A percentile compares a stretch with the other conserved stretches of the same genome.
Conservation (phyloP, 768 basidiomycete species). For the Terana coerulea region DNA sequence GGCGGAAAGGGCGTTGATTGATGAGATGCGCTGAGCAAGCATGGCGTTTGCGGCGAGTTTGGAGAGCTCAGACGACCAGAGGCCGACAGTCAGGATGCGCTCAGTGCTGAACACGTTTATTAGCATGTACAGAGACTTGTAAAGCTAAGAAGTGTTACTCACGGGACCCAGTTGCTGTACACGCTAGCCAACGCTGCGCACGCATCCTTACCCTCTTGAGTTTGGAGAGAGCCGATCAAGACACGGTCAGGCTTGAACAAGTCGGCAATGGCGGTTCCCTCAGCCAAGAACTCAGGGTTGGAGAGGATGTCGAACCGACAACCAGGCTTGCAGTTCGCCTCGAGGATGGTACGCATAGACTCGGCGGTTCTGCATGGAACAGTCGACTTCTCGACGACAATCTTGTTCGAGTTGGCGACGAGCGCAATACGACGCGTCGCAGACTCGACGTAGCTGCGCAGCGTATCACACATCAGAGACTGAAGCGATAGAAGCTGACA, state of each 20-base stretch:
- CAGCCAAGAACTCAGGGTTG: slow-evolving; percentile 98
- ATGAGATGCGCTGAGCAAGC: slow-evolving; percentile 99
- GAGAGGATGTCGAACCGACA: slow-evolving; percentile 97
- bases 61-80: slow-evolving; percentile 98
- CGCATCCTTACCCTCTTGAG: slow-evolving; percentile 78
- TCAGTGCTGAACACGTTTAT: slow-evolving; percentile 43
- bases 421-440: slow-evolving; percentile 95
- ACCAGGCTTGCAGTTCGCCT: slow-evolving; percentile 92
- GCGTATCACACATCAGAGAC: background rate
- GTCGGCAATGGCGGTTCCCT: slow-evolving; percentile 93
- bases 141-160: slow-evolving; percentile 31
- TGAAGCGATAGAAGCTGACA: background rate
- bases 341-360: slow-evolving; percentile 98
- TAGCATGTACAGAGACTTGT: background rate
- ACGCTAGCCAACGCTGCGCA: slow-evolving; percentile 73
- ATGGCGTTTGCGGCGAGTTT: slow-evolving; percentile 99
- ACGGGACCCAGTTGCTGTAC: slow-evolving; percentile 97
- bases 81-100: slow-evolving; percentile 86
- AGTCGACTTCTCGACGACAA: slow-evolving; percentile 99
- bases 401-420: slow-evolving; percentile 88
- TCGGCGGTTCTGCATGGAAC: slow-evolving; percentile 98
- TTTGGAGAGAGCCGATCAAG: slow-evolving; percentile 93
- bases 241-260: slow-evolving; percentile 91
- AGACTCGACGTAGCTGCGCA: slow-evolving; percentile 85
- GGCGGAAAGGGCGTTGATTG: slow-evolving; percentile 95